Conservation (phyloP, 1,284 basidiomycete genomes). For the Apiotrichum gracile region DNA sequence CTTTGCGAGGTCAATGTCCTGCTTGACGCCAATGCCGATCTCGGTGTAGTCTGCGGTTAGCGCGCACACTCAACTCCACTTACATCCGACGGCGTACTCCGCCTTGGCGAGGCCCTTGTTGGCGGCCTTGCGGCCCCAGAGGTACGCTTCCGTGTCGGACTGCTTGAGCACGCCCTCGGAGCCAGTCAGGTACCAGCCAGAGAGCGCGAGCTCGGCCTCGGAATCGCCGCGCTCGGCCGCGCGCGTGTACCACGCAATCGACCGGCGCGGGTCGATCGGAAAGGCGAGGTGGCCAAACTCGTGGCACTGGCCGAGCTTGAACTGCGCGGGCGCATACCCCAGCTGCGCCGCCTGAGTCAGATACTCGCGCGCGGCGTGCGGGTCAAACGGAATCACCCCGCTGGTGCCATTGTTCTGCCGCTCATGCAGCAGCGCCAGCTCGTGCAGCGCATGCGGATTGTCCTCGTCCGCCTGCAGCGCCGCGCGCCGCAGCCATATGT, state of each 20-base stretch:
- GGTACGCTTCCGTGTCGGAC: conserved; percentile 92
- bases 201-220: conserved; percentile 90
- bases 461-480: conserved; percentile 97
- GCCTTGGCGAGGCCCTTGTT: conserved; percentile 91
- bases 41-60: conserved; percentile 71
- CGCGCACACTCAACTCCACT: conserved; percentile 13
- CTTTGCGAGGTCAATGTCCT: conserved; percentile 92
- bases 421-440: conserved; percentile 90
- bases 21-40: conserved; percentile 94
- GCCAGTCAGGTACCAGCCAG: conserved; percentile 95
- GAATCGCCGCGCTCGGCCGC: conserved; percentile 92
- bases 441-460: conserved; percentile 95
- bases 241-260: conserved; percentile 97
- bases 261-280: conserved; percentile 83
- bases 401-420: conserved; percentile 44
- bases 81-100: conserved; percentile 86
- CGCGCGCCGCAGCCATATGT: conserved; percentile 90
- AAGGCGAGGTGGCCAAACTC: conserved; percentile 88
- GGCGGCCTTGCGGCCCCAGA: conserved; percentile 90
- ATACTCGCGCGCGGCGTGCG: conserved; percentile 68
- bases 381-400: conserved; percentile 48
- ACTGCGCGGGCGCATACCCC: conserved; percentile 89
- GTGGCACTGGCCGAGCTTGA: conserved; percentile 89
- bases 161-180: conserved; percentile 95
- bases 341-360: conserved; percentile 90